Evolutionary conservation across 768 basidiomycete species (phyloP).

Genomic region (Pleurotus sapidus): DNA sequence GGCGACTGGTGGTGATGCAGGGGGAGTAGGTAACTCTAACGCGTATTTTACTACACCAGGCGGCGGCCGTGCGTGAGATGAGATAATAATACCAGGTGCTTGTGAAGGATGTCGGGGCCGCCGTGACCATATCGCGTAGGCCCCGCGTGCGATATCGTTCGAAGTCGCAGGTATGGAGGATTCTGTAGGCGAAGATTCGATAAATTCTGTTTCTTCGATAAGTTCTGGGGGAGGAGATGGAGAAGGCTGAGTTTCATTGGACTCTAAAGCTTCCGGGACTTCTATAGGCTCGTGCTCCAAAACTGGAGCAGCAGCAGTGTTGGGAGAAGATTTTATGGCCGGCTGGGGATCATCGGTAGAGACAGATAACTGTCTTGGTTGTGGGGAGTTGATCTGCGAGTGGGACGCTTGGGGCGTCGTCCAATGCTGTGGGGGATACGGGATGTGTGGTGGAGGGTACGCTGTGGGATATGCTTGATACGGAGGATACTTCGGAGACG

Average conservation of each 20-base stretch:
- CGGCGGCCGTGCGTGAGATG: slow-evolving; percentile 61
- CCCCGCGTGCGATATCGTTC: slow-evolving; percentile 14
- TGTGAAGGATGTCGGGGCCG: slow-evolving; percentile 60
- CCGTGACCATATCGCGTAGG: slow-evolving; percentile 73
- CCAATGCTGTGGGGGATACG: slow-evolving; percentile 27
- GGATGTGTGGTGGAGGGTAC: slow-evolving; percentile 30
- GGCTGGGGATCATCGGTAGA: slow-evolving; percentile 14
- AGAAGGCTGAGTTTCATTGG: neutral
- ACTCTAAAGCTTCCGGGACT: neutral
- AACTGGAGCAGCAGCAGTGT: neutral
- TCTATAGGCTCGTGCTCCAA: neutral
- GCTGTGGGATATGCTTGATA: slow-evolving; percentile 18
- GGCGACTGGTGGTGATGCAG: slow-evolving; percentile 33
- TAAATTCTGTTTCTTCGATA: neutral
- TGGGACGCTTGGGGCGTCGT: neutral
- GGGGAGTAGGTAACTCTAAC: slow-evolving; percentile 50
- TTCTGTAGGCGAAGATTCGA: neutral
- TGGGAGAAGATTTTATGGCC: neutral
- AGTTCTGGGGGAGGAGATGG: slow-evolving; percentile 15
- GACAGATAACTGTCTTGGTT: slow-evolving; percentile 65
- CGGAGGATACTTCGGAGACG: slow-evolving; percentile 26
- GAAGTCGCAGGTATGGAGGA: slow-evolving; percentile 2
- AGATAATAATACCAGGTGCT: slow-evolving; percentile 74
- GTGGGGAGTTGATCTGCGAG: slow-evolving; percentile 39
- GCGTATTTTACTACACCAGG: slow-evolving; percentile 54